Evolutionary conservation across 805 yeast species (phyloP).

Genomic region (Starmerella roubikii): DNA sequence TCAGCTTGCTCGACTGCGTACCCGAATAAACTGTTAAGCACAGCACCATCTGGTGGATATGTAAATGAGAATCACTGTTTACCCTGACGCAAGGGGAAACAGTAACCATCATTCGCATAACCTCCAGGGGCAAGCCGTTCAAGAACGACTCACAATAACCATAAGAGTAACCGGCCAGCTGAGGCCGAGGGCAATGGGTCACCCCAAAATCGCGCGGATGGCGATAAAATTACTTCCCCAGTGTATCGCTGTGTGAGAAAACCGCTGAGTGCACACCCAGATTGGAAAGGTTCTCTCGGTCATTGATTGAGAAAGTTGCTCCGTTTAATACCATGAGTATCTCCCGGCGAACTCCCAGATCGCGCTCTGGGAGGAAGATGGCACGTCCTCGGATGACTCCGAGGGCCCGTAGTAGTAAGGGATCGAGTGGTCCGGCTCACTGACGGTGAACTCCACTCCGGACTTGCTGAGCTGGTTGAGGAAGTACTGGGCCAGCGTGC

Average conservation of each 20-base stretch:
- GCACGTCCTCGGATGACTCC: too few species aligned
- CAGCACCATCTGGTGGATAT: constrained; percentile 15
- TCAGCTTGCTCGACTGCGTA: background rate
- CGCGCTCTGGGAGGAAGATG: constrained; percentile 1
- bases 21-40: constrained; percentile 9
- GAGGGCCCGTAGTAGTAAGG: constrained; percentile 10
- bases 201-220: constrained; percentile 8
- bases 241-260: constrained; percentile 16
- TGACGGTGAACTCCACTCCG: constrained; percentile 4
- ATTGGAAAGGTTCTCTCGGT: too few species aligned
- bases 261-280: too few species aligned
- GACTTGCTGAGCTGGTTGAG: constrained; percentile 3
- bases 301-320: constrained; percentile 1
- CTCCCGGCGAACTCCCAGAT: constrained; percentile 13
- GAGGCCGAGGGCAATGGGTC: constrained; percentile 14
- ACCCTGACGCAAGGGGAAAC: constrained; percentile 6
- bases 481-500: constrained; percentile 8
- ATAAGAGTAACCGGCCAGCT: constrained; percentile 14
- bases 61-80: constrained; percentile 6
- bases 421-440: constrained; percentile 9
- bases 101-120: constrained; percentile 7
- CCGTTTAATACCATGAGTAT: constrained; percentile 12
- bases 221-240: constrained; percentile 11
- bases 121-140: constrained; percentile 7
- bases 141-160: constrained; percentile 8